phyloP scores from a whole-genome alignment of 2,329 filamentous ascomycete species.

The Talaromyces sp. region DNA sequence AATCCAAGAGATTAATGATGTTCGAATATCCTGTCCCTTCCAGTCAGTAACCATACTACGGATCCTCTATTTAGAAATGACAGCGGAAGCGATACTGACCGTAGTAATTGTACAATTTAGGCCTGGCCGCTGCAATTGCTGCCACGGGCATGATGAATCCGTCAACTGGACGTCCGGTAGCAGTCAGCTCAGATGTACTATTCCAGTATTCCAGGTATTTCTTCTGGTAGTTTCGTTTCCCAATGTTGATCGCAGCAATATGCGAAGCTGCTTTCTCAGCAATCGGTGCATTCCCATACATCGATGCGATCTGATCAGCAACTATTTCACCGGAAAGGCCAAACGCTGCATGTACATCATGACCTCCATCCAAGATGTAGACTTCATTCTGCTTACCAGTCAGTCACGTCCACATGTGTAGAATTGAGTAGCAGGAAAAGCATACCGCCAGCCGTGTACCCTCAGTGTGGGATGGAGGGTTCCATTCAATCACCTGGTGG shows the following conservation, averaged over 20 bases:
- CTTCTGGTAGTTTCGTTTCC: neutral
- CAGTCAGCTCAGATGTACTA: neutral
- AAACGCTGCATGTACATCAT: neutral
- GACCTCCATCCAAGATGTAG: neutral
- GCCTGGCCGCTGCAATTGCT: constrained; percentile 50
- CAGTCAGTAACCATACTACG: neutral
- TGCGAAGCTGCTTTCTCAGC: neutral
- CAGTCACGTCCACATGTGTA: neutral
- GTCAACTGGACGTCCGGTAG: constrained; percentile 44
- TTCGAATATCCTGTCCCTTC: neutral
- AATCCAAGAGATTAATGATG: constrained; percentile 3
- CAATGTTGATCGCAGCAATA: neutral
- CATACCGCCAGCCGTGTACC: constrained; percentile 30
- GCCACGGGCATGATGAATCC: constrained; percentile 52
- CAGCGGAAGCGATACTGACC: constrained; percentile 4
- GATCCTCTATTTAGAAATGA: neutral
- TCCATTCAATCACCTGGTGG: constrained; percentile 15
- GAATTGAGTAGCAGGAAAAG: neutral
- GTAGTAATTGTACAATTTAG: constrained; percentile 40
- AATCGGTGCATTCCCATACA: neutral
- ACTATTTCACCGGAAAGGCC: neutral
- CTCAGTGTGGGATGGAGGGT: constrained; percentile 1
- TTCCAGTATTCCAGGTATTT: neutral
- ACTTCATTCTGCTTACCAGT: neutral
- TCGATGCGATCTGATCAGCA: neutral